phyloP scores from a whole-genome alignment of 306 rosid genomes.

The Quercus ilex region DNA sequence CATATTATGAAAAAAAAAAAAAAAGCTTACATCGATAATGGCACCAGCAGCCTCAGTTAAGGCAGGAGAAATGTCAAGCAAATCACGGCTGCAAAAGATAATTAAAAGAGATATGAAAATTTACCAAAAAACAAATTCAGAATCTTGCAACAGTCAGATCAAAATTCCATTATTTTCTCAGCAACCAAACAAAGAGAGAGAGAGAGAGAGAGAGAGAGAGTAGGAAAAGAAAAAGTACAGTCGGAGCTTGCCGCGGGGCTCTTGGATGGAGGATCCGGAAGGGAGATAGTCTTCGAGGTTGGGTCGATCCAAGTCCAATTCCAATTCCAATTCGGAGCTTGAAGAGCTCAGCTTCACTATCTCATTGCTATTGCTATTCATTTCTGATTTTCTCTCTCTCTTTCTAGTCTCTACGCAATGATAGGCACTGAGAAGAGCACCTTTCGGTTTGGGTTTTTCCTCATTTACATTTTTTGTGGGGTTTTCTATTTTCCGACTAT shows the following conservation, averaged over 20 bases:
- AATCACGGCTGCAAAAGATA: slow-evolving; percentile 62
- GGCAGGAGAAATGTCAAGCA: slow-evolving; percentile 85
- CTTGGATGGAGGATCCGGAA: slow-evolving; percentile 75
- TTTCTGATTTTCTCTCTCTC: background rate
- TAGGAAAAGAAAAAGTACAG: slow-evolving; percentile 43
- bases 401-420: background rate
- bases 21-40: slow-evolving; percentile 71
- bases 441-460: no score
- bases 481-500: no score
- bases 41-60: slow-evolving; percentile 96
- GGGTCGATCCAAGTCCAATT: slow-evolving; percentile 88
- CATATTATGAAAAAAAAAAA: no score
- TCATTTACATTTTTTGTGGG: no score
- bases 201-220: slow-evolving; percentile 1
- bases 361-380: slow-evolving; percentile 37
- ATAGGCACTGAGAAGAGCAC: no score
- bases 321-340: slow-evolving; percentile 84
- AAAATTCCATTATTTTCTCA: background rate
- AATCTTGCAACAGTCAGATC: background rate
- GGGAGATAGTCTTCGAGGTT: slow-evolving; percentile 95
- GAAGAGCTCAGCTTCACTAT: slow-evolving; percentile 40
- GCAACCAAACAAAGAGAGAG: slow-evolving; percentile 10
- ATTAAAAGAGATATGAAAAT: background rate
- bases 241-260: slow-evolving; percentile 75
- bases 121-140: background rate